Conservation (phyloP, 306 rosid genomes). For the Castanea sativa region DNA sequence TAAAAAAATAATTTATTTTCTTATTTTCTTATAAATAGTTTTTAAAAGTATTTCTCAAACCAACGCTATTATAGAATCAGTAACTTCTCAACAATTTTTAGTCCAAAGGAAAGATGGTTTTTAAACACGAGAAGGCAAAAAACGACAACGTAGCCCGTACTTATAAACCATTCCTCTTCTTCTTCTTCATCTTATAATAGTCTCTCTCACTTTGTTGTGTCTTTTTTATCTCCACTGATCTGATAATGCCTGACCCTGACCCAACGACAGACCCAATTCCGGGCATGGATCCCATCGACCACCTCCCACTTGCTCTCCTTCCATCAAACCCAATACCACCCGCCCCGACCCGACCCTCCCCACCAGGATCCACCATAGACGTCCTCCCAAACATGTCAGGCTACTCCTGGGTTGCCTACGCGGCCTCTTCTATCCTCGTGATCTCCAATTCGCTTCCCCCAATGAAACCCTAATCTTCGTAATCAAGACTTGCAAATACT, state of each 20-base stretch:
- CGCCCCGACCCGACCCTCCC: constrained; percentile 51
- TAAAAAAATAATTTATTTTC: too few species aligned
- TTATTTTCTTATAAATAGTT: too few species aligned
- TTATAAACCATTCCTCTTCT: too few species aligned
- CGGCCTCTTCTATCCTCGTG: constrained; percentile 64
- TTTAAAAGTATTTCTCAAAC: too few species aligned
- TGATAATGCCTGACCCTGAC: neutral
- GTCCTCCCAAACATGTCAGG: constrained; percentile 66
- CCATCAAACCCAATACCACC: constrained; percentile 63
- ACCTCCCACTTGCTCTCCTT: constrained; percentile 58
- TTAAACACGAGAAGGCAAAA: too few species aligned
- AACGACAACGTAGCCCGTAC: too few species aligned
- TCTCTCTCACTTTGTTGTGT: too few species aligned
- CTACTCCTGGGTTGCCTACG: constrained; percentile 76
- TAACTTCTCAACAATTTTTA: too few species aligned
- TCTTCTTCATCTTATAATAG: too few species aligned
- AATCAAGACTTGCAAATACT: too few species aligned
- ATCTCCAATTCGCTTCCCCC: constrained; percentile 65
- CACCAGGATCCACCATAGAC: constrained; percentile 60
- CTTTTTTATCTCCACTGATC: neutral
- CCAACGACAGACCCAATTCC: constrained; percentile 26
- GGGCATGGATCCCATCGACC: constrained; percentile 32
- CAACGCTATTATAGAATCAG: too few species aligned
- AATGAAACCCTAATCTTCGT: constrained; percentile 34
- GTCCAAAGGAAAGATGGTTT: too few species aligned